These are phyloP conservation scores for Cercis canadensis DNA, from an alignment of 306 rosid species.

Conservation along the genomic window DNA sequence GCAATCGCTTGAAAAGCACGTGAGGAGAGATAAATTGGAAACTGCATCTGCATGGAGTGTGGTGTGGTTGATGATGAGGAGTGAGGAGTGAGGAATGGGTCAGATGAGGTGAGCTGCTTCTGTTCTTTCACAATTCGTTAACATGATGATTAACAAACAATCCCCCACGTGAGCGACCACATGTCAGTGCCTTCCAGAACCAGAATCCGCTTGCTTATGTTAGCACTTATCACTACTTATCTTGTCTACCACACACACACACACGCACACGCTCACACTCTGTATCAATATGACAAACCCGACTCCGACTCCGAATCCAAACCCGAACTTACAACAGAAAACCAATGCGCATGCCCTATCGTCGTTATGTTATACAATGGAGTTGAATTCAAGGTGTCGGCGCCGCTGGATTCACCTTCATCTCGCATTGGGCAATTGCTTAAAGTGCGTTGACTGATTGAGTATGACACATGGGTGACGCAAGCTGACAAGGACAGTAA, in stretches of 20 bases:
- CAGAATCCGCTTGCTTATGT: neutral
- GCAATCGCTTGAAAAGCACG: conserved; percentile 1
- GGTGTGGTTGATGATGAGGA: too few species aligned
- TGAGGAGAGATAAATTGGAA: neutral
- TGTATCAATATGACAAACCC: neutral
- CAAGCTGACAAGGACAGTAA: conserved; percentile 32
- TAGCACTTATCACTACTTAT: too few species aligned
- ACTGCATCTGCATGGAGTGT: too few species aligned
- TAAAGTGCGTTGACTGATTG: conserved; percentile 39
- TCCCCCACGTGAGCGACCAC: conserved; percentile 21
- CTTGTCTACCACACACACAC: too few species aligned
- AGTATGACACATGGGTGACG: conserved; percentile 48
- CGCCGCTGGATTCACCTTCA: conserved; percentile 32
- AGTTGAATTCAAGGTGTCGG: conserved; percentile 25
- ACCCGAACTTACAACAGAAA: neutral
- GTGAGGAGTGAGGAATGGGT: too few species aligned
- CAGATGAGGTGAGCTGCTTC: neutral
- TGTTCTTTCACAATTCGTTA: neutral
- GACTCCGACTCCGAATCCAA: neutral
- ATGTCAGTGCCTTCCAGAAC: conserved; percentile 1
- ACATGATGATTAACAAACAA: conserved; percentile 4
- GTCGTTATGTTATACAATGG: neutral
- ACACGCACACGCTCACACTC: neutral
- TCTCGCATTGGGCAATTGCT: neutral
- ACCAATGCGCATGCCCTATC: neutral